These are phyloP conservation scores for Ganoderma meredithae DNA, from an alignment of 1,284 basidiomycete genomes.

Conservation along the genomic window DNA sequence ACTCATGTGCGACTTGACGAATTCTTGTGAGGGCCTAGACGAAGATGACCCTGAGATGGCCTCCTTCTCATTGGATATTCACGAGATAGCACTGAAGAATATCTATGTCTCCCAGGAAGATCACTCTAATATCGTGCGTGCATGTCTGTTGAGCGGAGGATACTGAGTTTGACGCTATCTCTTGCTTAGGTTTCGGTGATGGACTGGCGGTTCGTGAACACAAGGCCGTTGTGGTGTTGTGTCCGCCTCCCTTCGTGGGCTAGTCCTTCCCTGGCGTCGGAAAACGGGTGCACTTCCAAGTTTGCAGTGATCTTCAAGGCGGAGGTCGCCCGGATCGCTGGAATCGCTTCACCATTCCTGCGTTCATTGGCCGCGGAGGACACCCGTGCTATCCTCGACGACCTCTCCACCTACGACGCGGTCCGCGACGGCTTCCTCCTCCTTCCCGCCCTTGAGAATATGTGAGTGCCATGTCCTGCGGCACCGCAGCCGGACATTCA, in stretches of 20 bases:
- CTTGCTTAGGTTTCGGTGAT: slow-evolving; percentile 30
- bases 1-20: slow-evolving; percentile 40
- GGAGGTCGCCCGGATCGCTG: slow-evolving; percentile 35
- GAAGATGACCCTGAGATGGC: slow-evolving; percentile 41
- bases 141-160: neutral
- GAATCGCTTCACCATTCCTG: slow-evolving; percentile 37
- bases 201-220: slow-evolving; percentile 41
- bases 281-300: slow-evolving; percentile 30
- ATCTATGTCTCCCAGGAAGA: slow-evolving; percentile 40
- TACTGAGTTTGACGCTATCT: neutral
- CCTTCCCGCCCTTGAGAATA: slow-evolving; percentile 45
- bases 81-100: slow-evolving; percentile 41
- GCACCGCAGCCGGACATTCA: slow-evolving; percentile 15
- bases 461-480: slow-evolving; percentile 34
- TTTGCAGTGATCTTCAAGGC: slow-evolving; percentile 38
- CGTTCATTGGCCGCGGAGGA: slow-evolving; percentile 39
- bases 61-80: slow-evolving; percentile 43
- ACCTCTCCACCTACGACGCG: slow-evolving; percentile 45
- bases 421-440: slow-evolving; percentile 45
- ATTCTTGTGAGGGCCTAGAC: slow-evolving; percentile 42
- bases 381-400: slow-evolving; percentile 41
- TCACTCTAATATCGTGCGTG: slow-evolving; percentile 41
- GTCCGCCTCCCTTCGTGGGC: slow-evolving; percentile 44
- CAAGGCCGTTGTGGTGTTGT: slow-evolving; percentile 44
- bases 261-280: slow-evolving; percentile 37